These are phyloP conservation scores for Parietaria judaica DNA, from an alignment of 306 rosid genomes.

Conservation along the genomic window DNA sequence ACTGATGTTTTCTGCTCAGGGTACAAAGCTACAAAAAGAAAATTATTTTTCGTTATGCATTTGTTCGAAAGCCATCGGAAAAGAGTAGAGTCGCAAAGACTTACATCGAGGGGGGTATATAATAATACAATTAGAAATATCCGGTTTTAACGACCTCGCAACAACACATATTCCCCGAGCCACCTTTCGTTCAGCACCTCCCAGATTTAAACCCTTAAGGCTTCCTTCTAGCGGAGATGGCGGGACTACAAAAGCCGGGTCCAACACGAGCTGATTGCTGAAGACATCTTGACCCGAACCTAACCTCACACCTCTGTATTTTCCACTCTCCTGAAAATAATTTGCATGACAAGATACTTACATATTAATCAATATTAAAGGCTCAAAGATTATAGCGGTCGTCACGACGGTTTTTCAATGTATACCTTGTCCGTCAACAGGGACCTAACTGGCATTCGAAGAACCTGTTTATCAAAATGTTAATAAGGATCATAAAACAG, in stretches of 20 bases:
- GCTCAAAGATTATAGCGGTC: constrained; percentile 4
- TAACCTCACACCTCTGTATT: constrained; percentile 75
- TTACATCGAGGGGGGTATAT: constrained; percentile 88
- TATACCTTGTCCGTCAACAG: constrained; percentile 73
- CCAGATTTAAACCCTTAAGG: constrained; percentile 33
- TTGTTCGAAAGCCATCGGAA: constrained; percentile 11
- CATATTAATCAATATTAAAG: constrained; percentile 18
- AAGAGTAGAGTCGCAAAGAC: constrained; percentile 18
- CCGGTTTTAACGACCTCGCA: constrained; percentile 54
- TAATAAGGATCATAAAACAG: constrained; percentile 17
- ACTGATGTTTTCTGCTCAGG: constrained; percentile 68
- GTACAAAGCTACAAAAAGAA: constrained; percentile 44
- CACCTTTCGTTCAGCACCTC: constrained; percentile 46
- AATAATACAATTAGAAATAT: constrained; percentile 48
- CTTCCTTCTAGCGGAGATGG: constrained; percentile 26
- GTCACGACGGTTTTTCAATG: constrained; percentile 4
- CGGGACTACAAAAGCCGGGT: constrained; percentile 54
- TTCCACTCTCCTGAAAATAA: constrained; percentile 44
- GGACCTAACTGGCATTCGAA: constrained; percentile 71
- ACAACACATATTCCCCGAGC: constrained; percentile 93
- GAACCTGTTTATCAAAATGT: constrained; percentile 49
- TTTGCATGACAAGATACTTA: constrained; percentile 21
- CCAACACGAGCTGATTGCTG: constrained; percentile 64
- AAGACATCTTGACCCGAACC: constrained; percentile 79
- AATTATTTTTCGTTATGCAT: constrained; percentile 2